Percentiles rank a stretch among this genome's conserved stretches.
Evolutionary conservation across 129 eudicot species (phyloP).

Genomic region (Lonicera japonica): DNA sequence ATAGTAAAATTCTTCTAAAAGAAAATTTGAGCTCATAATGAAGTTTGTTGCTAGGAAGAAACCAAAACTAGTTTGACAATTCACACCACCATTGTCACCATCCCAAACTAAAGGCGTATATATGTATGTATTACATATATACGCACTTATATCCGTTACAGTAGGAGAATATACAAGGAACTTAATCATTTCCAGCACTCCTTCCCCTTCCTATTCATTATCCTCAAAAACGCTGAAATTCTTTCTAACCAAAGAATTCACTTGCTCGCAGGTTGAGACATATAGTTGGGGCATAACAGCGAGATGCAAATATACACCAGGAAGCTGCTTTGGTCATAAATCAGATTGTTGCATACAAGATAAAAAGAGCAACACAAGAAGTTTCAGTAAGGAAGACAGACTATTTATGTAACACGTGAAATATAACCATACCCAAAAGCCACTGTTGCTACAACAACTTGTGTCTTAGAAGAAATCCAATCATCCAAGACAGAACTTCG

Average conservation of each 20-base stretch:
- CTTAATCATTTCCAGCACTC: no score
- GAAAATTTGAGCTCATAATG: background rate
- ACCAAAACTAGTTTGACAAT: no score
- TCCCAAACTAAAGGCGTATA: no score
- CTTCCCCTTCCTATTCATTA: no score
- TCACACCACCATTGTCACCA: no score
- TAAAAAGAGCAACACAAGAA: background rate
- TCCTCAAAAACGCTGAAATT: no score
- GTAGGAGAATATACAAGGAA: no score
- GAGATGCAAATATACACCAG: constrained; percentile 4
- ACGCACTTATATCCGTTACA: background rate
- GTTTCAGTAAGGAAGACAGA: background rate
- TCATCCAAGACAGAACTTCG: constrained; percentile 84
- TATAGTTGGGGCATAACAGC: background rate
- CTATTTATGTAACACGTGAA: background rate
- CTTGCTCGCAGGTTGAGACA: no score
- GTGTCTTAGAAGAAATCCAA: constrained; percentile 88
- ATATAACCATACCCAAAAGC: constrained; percentile 77
- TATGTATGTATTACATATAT: background rate
- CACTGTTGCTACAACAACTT: constrained; percentile 95
- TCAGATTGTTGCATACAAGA: background rate
- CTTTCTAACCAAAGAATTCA: no score
- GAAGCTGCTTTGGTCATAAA: background rate
- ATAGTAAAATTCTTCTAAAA: background rate
- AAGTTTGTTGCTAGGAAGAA: background rate